These are phyloP conservation scores for Pyrrhoderma noxium DNA, from an alignment of 1,284 basidiomycete genomes.

Conservation along the genomic window DNA sequence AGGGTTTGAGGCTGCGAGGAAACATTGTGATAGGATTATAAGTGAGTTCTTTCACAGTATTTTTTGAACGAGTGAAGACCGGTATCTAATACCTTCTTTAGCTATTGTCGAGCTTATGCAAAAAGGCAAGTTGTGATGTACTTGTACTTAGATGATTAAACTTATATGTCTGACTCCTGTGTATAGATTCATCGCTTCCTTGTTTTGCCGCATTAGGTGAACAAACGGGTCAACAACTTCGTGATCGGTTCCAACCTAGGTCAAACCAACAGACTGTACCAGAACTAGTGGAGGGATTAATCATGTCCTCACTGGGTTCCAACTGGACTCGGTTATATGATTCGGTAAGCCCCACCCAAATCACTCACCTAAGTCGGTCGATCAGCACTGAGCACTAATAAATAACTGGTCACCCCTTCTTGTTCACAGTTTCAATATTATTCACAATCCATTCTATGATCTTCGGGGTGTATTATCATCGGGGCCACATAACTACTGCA, in stretches of 20 bases:
- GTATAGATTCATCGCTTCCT: constrained; percentile 80
- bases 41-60: constrained; percentile 44
- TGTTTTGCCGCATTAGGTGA: constrained; percentile 91
- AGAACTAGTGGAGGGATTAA: constrained; percentile 82
- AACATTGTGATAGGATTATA: constrained; percentile 95
- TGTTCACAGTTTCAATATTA: constrained; percentile 74
- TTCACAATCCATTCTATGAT: constrained; percentile 21
- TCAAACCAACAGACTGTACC: constrained; percentile 83
- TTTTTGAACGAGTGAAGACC: constrained; percentile 10
- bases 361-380: too few relatives aligned
- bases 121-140: constrained; percentile 49
- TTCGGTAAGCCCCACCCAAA: constrained; percentile 54
- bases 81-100: constrained; percentile 24
- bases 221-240: constrained; percentile 79
- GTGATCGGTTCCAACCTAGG: constrained; percentile 91
- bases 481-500: not conserved
- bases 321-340: constrained; percentile 91
- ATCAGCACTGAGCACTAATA: constrained; percentile 43
- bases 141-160: not conserved
- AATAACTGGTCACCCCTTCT: constrained; percentile 38
- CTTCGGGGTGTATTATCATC: not conserved
- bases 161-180: not conserved
- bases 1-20: constrained; percentile 90
- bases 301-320: constrained; percentile 84
- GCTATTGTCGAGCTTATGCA: constrained; percentile 96